Evolutionary conservation across 179 eudicot species (phyloP).

Genomic region (Beta corolliflora): DNA sequence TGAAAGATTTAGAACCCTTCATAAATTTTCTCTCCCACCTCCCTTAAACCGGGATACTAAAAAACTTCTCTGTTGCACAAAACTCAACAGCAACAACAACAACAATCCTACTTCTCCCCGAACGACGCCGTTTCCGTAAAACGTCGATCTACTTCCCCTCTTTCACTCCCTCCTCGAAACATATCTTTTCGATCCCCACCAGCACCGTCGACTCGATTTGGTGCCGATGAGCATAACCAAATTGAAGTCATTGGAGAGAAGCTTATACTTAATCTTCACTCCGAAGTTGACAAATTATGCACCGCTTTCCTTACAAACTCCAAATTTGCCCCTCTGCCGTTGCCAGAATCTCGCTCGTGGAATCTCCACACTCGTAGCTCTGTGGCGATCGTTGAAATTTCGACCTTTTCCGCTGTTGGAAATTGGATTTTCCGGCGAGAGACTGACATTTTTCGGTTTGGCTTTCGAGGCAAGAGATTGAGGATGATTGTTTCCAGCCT

Average conservation of each 20-base stretch:
- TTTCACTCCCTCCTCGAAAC: neutral
- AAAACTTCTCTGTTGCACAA: conserved; percentile 18
- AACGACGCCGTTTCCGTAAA: neutral
- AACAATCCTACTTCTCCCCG: neutral
- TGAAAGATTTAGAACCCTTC: conserved; percentile 40
- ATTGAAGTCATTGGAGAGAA: conserved; percentile 44
- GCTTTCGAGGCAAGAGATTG: conserved; percentile 48
- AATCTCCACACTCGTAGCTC: conserved; percentile 37
- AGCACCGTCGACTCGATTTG: neutral
- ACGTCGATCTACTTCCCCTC: neutral
- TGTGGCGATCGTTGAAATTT: neutral
- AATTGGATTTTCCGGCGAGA: neutral
- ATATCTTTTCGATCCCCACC: neutral
- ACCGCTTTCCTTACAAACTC: conserved; percentile 17
- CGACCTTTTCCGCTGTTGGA: neutral
- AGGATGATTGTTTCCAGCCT: conserved; percentile 31
- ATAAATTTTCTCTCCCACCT: conserved; percentile 48
- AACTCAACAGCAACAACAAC: neutral
- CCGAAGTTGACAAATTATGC: conserved; percentile 45
- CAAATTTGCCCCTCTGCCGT: conserved; percentile 12
- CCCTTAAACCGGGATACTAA: conserved; percentile 42
- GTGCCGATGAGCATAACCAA: conserved; percentile 6
- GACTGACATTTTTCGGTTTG: conserved; percentile 35
- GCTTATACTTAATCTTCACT: conserved; percentile 48
- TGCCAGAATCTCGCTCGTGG: conserved; percentile 41